These are phyloP conservation scores for Chaetomium strumarium DNA, from an alignment of 2,329 filamentous ascomycete species.

Conservation along the genomic window DNA sequence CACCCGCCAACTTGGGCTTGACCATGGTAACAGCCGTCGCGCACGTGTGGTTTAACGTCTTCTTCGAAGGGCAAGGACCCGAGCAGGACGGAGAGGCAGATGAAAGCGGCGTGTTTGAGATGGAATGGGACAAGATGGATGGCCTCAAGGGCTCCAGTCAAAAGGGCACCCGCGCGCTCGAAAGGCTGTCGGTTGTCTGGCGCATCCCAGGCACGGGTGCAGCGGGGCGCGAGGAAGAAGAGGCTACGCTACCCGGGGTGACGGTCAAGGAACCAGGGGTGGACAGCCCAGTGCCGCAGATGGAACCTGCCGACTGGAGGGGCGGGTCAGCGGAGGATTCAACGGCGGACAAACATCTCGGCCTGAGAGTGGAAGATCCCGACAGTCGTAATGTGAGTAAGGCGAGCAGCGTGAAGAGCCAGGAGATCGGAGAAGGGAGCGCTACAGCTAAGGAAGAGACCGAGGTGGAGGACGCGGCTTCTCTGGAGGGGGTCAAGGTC, in stretches of 20 bases:
- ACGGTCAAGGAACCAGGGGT: slow-evolving; percentile 60
- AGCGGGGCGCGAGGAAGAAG: slow-evolving; percentile 15
- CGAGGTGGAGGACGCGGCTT: slow-evolving; percentile 19
- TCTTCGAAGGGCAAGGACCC: slow-evolving; percentile 77
- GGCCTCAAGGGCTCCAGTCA: slow-evolving; percentile 85
- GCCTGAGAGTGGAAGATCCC: slow-evolving; percentile 59
- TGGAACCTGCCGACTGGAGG: slow-evolving; percentile 68
- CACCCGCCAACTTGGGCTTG: slow-evolving; percentile 68
- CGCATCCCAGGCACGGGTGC: slow-evolving; percentile 37
- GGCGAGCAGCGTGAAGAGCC: slow-evolving; percentile 59
- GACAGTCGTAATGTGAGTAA: slow-evolving; percentile 63
- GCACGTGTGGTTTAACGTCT: slow-evolving; percentile 95
- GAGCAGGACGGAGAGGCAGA: slow-evolving; percentile 61
- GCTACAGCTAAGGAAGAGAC: slow-evolving; percentile 3
- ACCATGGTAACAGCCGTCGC: slow-evolving; percentile 91
- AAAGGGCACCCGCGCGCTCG: slow-evolving; percentile 77
- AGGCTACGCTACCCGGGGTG: slow-evolving; percentile 8
- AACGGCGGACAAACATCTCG: slow-evolving; percentile 56
- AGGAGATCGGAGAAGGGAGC: slow-evolving; percentile 5
- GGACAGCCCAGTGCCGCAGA: slow-evolving; percentile 65
- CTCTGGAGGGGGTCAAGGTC: slow-evolving; percentile 27
- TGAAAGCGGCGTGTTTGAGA: slow-evolving; percentile 57
- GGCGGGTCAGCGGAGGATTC: slow-evolving; percentile 46
- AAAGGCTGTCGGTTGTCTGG: slow-evolving; percentile 84
- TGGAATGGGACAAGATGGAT: slow-evolving; percentile 68